phyloP scores from a whole-genome alignment of 805 yeast genomes.

The Saccharomycopsis amapae region DNA sequence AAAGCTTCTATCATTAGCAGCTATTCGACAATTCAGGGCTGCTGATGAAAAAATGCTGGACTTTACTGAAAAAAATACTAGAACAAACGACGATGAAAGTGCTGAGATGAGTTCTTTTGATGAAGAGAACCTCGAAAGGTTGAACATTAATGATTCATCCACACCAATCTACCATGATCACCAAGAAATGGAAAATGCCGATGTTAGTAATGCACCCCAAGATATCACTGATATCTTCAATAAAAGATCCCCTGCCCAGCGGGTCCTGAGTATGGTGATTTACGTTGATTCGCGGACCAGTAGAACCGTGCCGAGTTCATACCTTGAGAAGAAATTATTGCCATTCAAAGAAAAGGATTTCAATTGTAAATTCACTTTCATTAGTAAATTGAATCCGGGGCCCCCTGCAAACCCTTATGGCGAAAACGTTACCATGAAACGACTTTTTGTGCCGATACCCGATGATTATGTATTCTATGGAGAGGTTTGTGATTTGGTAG shows the following conservation, averaged over 20 bases:
- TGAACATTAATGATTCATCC: too few species aligned
- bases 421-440: not conserved
- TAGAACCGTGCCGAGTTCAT: not conserved
- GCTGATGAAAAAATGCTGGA: not conserved
- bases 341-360: constrained; percentile 19
- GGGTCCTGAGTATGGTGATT: too few species aligned
- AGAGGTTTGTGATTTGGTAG: constrained; percentile 10
- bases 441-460: constrained; percentile 11
- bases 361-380: constrained; percentile 17
- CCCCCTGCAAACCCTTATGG: not conserved
- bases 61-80: too few species aligned
- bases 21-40: not conserved
- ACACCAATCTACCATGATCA: too few species aligned
- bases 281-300: constrained; percentile 13
- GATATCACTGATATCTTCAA: constrained; percentile 4
- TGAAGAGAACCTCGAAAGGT: too few species aligned
- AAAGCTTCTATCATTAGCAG: not conserved
- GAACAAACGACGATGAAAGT: too few species aligned
- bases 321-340: constrained; percentile 8
- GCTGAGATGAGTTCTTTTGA: too few species aligned
- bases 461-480: constrained; percentile 14
- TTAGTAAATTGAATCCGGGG: not conserved
- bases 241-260: not conserved
- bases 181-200: too few species aligned
- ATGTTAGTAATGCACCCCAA: too few species aligned